A percentile compares a stretch with the other conserved stretches of the same genome.
phyloP scores from a whole-genome alignment of 495 filamentous ascomycete genomes.

The Penicillium soppii region DNA sequence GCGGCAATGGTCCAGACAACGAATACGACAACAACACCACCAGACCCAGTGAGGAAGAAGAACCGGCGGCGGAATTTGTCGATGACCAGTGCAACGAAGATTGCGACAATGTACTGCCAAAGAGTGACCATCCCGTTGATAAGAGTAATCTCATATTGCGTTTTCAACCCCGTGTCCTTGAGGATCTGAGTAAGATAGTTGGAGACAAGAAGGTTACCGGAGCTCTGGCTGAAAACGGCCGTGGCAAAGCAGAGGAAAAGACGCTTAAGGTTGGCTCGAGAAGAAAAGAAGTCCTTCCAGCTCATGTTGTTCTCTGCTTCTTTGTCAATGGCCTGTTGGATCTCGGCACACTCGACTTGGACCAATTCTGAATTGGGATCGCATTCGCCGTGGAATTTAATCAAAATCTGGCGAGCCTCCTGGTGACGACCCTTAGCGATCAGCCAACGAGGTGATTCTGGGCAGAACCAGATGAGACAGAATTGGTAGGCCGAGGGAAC shows the following conservation, averaged over 20 bases:
- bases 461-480: conserved; percentile 42
- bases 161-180: conserved; percentile 52
- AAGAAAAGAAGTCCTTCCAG: conserved; percentile 60
- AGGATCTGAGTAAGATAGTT: conserved; percentile 58
- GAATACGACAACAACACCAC: conserved; percentile 57
- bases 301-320: conserved; percentile 29
- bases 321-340: conserved; percentile 24
- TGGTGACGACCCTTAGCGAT: conserved; percentile 33
- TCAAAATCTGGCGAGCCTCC: conserved; percentile 35
- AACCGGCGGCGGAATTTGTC: conserved; percentile 57
- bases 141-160: conserved; percentile 44
- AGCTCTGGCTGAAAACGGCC: conserved; percentile 65
- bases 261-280: conserved; percentile 68
- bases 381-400: conserved; percentile 30
- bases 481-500: conserved; percentile 44
- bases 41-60: conserved; percentile 54
- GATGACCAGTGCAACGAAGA: conserved; percentile 53
- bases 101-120: conserved; percentile 48
- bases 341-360: conserved; percentile 26
- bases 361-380: conserved; percentile 19
- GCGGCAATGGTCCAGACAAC: conserved; percentile 56
- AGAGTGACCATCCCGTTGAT: conserved; percentile 25
- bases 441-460: conserved; percentile 46
- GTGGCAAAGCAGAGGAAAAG: conserved; percentile 55
- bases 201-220: conserved; percentile 63